phyloP scores from a whole-genome alignment of 257 asterid species.

The Anisodus acutangulus region DNA sequence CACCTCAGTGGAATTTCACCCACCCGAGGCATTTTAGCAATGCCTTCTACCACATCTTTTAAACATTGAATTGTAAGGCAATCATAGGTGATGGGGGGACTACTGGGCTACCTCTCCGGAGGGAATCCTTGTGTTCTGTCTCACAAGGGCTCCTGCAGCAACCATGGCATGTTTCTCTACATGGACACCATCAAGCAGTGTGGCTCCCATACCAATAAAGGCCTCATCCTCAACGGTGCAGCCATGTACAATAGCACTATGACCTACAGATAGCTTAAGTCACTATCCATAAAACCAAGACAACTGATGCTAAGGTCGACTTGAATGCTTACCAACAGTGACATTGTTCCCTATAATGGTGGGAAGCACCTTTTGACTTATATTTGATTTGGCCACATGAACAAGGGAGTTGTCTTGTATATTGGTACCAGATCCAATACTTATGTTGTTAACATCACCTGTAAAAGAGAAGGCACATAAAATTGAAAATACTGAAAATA shows the following conservation, averaged over 20 bases:
- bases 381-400: conserved; percentile 79
- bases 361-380: conserved; percentile 74
- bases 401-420: conserved; percentile 85
- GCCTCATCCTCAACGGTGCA: conserved; percentile 88
- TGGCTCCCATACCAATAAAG: conserved; percentile 91
- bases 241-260: conserved; percentile 86
- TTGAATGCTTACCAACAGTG: conserved; percentile 62
- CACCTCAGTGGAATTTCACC: background rate
- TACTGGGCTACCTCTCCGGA: conserved; percentile 43
- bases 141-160: conserved; percentile 90
- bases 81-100: background rate
- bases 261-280: conserved; percentile 56
- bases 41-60: background rate
- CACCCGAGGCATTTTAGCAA: background rate
- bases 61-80: background rate
- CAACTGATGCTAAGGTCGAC: conserved; percentile 21
- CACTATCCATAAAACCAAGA: background rate
- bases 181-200: conserved; percentile 84
- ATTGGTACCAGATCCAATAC: conserved; percentile 76
- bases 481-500: background rate
- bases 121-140: conserved; percentile 67
- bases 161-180: conserved; percentile 90
- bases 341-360: conserved; percentile 79
- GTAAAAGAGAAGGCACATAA: conserved; percentile 30
- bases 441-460: conserved; percentile 78